Evolutionary conservation across 2,329 filamentous ascomycete genomes (phyloP).

Genomic region (Gliomastix tumulicola): DNA sequence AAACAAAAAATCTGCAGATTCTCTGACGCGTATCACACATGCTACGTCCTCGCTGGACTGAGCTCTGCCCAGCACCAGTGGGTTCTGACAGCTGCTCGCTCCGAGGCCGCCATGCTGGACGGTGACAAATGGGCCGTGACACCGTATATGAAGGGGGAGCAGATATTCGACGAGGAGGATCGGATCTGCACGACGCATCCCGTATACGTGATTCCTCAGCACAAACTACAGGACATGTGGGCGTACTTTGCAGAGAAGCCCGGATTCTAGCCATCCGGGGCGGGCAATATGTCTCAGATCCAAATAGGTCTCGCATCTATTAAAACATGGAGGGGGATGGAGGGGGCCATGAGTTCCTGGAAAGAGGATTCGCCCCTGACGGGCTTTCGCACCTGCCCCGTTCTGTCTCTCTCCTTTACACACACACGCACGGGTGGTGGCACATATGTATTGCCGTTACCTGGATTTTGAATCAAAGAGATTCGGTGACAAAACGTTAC

Average conservation of each 20-base stretch:
- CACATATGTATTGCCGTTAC: too few species aligned
- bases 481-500: too few species aligned
- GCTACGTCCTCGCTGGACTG: slow-evolving; percentile 82
- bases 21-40: slow-evolving; percentile 87
- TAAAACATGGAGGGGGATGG: too few species aligned
- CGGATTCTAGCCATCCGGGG: slow-evolving; percentile 37
- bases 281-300: too few species aligned
- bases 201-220: slow-evolving; percentile 75
- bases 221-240: slow-evolving; percentile 57
- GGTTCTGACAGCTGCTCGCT: slow-evolving; percentile 30
- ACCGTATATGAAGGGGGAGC: slow-evolving; percentile 45
- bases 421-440: too few species aligned
- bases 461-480: too few species aligned
- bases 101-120: slow-evolving; percentile 22
- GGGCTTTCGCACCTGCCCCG: too few species aligned
- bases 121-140: slow-evolving; percentile 37
- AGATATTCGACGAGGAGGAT: slow-evolving; percentile 66
- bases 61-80: slow-evolving; percentile 72
- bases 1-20: too few species aligned
- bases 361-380: too few species aligned
- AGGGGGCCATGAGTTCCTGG: too few species aligned
- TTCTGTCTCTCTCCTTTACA: too few species aligned
- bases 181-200: slow-evolving; percentile 68
- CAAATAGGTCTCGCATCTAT: too few species aligned
- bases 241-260: slow-evolving; percentile 55